Evolutionary conservation across 345 rosid species (phyloP).

Genomic region (Clarkia xantiana): DNA sequence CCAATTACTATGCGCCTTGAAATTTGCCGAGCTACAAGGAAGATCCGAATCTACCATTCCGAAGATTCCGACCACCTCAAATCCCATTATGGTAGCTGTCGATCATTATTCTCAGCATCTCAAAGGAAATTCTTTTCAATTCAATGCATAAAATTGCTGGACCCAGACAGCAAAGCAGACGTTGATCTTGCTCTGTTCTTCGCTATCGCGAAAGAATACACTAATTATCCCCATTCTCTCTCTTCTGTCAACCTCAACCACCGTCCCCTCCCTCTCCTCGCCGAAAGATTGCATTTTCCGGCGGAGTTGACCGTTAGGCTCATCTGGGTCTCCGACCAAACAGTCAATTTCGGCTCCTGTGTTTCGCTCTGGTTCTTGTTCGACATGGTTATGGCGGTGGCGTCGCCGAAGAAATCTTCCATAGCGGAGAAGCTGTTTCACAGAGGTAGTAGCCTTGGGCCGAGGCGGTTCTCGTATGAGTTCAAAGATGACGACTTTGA

Average conservation of each 20-base stretch:
- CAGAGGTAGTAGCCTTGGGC: slow-evolving; percentile 18
- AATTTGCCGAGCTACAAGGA: background rate
- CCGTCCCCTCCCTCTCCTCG: background rate
- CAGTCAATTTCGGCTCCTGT: background rate
- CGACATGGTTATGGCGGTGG: slow-evolving; percentile 34
- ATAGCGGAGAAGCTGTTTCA: slow-evolving; percentile 54
- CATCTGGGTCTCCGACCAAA: slow-evolving; percentile 7
- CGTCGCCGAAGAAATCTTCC: slow-evolving; percentile 50
- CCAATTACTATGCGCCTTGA: no score
- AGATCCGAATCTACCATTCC: slow-evolving; percentile 56
- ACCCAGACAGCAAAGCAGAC: no score
- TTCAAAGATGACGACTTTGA: slow-evolving; percentile 26
- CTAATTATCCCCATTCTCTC: slow-evolving; percentile 1
- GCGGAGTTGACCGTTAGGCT: slow-evolving; percentile 10
- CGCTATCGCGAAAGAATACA: no score
- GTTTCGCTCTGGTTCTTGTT: background rate
- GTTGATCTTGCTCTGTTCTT: no score
- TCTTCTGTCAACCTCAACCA: slow-evolving; percentile 11
- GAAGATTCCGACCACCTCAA: slow-evolving; percentile 44
- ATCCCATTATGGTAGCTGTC: background rate
- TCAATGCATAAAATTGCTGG: no score
- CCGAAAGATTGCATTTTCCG: slow-evolving; percentile 13
- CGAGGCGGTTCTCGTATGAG: slow-evolving; percentile 25
- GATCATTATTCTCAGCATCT: slow-evolving; percentile 7
- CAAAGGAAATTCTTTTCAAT: background rate